Evolutionary conservation across 306 rosid genomes (phyloP).

Genomic region (Coriaria nepalensis): DNA sequence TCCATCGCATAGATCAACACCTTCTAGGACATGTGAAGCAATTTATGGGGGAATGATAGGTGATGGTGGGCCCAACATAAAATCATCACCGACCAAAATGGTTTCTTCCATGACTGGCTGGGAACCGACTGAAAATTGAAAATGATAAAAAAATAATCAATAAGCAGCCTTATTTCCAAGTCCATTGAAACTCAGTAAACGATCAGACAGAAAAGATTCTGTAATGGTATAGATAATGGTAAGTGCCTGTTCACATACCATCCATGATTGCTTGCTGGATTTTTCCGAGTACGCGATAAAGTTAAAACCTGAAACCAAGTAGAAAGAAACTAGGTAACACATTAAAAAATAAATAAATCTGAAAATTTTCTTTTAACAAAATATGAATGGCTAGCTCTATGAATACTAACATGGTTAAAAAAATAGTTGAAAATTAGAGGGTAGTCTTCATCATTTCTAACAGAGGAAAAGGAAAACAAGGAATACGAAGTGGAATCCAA

Average conservation of each 20-base stretch:
- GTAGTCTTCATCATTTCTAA: no score
- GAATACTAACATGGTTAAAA: no score
- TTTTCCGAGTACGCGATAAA: no score
- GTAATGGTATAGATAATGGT: neutral
- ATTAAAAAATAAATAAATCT: neutral
- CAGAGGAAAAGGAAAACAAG: no score
- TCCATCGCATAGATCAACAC: conserved; percentile 81
- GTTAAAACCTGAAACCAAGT: no score
- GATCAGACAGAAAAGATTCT: neutral
- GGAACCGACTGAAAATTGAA: conserved; percentile 64
- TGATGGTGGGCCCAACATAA: conserved; percentile 88
- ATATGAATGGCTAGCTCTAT: no score
- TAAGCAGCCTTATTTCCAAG: no score
- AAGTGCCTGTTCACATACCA: conserved; percentile 26
- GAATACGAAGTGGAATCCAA: no score
- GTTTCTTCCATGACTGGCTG: conserved; percentile 92
- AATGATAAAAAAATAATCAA: conserved; percentile 5
- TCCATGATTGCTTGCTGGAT: conserved; percentile 39
- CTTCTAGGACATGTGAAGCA: conserved; percentile 88
- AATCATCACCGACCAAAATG: conserved; percentile 86
- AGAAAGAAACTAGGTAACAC: neutral
- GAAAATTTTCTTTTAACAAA: no score
- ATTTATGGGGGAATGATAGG: conserved; percentile 84
- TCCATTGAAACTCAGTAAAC: neutral
- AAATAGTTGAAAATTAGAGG: no score